Evolutionary conservation across 306 rosid species (phyloP).

Genomic region (Cucumis melo): DNA sequence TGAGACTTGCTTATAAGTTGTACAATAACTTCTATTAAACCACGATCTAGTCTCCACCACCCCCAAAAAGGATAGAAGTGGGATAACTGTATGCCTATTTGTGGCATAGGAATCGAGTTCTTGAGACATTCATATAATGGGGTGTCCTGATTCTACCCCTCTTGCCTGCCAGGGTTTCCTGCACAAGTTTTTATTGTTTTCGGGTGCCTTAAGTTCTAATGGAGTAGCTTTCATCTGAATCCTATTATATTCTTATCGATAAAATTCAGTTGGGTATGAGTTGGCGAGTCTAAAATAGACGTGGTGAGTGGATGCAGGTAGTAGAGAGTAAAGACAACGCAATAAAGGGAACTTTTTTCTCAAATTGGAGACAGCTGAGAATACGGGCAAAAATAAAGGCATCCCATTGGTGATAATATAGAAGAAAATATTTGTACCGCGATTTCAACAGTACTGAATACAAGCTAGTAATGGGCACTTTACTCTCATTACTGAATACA

Average conservation of each 20-base stretch:
- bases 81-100: neutral
- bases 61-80: neutral
- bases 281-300: neutral
- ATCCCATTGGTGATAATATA: neutral
- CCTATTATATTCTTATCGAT: neutral
- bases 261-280: neutral
- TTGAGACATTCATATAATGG: neutral
- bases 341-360: neutral
- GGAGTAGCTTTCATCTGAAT: neutral
- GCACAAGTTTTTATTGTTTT: neutral
- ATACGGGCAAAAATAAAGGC: conserved; percentile 1
- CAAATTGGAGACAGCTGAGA: neutral
- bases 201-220: neutral
- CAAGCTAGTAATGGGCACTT: neutral
- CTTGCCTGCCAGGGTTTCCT: neutral
- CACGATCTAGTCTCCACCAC: neutral
- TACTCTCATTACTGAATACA: neutral
- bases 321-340: neutral
- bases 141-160: neutral
- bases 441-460: neutral
- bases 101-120: neutral
- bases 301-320: neutral
- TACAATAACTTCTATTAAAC: neutral
- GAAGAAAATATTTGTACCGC: neutral
- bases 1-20: neutral